Evolutionary conservation across 352 stramenopile genomes (phyloP), one percentile per base, ranked within the genome.

Genomic region (Phytopythium delawarense): DNA sequence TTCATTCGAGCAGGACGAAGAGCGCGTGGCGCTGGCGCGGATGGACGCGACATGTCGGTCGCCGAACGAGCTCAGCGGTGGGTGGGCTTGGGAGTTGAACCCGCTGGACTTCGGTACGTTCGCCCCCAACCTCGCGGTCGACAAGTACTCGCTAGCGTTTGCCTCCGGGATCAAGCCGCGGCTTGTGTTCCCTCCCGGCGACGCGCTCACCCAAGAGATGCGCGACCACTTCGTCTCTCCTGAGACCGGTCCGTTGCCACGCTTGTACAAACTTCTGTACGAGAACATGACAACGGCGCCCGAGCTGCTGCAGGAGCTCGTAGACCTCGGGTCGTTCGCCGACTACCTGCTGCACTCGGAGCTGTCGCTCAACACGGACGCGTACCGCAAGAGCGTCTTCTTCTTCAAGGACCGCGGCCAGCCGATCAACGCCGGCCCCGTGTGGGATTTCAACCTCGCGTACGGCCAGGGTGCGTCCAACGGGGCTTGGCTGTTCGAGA

Each of bases 81-180:
- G 78, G n/a, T 88, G 78, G 78, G 76, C 76, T 40, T 88, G 78
- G 78, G 74, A 84, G 62, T 74, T 77, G 61, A 78, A 88, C 48
- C 78, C 59, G n/a, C 46, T 59, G 15, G 59, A 64, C 12, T 59
- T 46, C 6, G 51, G 59, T 9, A 25, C 23, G 12, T 53, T 53
- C 20, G 32, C 73, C 46, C 67, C 73, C 23, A 81, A 81, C 62
- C 64, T 76, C 21, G 58, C 74, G 37, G 42, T 45, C 23, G 71
- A 81, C 56, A 66, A 73, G 63, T 81, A 81, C 57, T 54, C 70
- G 39, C 30, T 57, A 11, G 40, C 65, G 55, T 81, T 81, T 62
- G 73, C 67, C 9, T 59, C 56, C 40, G 71, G 71, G 9, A 54
- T 57, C n/a, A 61, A 65, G 9, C 73, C 71, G 11, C 28, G 74